phyloP scores from a whole-genome alignment of 345 rosid genomes.

The Angophora floribunda region DNA sequence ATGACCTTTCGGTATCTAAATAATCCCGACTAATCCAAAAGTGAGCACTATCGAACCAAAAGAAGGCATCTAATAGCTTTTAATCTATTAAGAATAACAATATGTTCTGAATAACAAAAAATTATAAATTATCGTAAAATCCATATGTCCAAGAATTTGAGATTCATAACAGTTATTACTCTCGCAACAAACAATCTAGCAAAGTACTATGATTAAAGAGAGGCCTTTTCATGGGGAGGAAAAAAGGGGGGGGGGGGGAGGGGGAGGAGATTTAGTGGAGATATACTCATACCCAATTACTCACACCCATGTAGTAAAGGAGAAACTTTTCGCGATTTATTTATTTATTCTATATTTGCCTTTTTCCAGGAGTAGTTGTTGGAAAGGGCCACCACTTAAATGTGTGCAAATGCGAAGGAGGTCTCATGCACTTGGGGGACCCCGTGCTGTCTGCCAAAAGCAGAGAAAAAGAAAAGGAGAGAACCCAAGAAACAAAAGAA shows the following conservation, averaged over 20 bases:
- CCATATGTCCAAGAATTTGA: too few relatives aligned
- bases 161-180: too few relatives aligned
- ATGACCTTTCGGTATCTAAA: too few relatives aligned
- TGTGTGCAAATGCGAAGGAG: slow-evolving; percentile 4
- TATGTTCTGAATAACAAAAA: too few relatives aligned
- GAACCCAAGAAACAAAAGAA: neutral
- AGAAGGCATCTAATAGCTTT: too few relatives aligned
- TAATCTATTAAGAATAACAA: too few relatives aligned
- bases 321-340: neutral
- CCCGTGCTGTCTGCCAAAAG: neutral
- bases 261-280: neutral
- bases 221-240: neutral
- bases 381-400: slow-evolving; percentile 3
- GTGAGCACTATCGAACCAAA: too few relatives aligned
- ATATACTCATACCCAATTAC: neutral
- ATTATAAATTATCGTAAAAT: too few relatives aligned
- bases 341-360: neutral
- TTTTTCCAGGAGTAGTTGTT: neutral
- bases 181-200: too few relatives aligned
- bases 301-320: neutral
- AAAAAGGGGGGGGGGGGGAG: neutral
- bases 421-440: neutral
- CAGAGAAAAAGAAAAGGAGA: neutral
- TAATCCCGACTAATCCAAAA: too few relatives aligned
- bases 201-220: neutral